Percentiles rank a stretch among this genome's conserved stretches.
Conservation (phyloP, 2,329 filamentous ascomycete species). For the Capronia epimyces region DNA sequence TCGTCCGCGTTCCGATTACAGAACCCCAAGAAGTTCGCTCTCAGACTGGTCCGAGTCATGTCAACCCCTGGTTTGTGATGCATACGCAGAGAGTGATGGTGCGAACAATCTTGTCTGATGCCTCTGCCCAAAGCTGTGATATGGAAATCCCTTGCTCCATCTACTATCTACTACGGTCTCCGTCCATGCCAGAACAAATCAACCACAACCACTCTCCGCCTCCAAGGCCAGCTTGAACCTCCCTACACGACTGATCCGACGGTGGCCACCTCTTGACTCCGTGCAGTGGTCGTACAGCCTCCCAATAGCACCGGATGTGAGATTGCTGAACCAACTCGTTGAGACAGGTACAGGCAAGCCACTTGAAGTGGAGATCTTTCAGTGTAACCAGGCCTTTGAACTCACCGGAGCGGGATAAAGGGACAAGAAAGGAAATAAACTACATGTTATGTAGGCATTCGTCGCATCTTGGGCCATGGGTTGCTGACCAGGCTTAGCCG, state of each 20-base stretch:
- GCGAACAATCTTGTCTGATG: background rate
- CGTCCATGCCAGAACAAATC: no score
- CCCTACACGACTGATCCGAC: no score
- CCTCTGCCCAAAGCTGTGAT: background rate
- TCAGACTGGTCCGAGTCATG: conserved; percentile 2
- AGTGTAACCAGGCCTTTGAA: background rate
- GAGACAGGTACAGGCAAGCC: background rate
- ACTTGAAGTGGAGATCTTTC: background rate
- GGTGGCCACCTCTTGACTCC: no score
- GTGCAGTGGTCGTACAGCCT: background rate
- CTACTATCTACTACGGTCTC: no score
- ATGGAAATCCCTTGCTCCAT: no score
- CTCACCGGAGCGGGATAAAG: background rate
- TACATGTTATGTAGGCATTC: no score
- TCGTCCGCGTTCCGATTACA: background rate
- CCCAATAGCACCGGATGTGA: background rate
- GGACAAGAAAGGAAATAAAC: no score
- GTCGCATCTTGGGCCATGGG: no score
- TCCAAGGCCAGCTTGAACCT: no score
- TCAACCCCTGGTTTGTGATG: background rate
- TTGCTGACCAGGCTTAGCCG: no score
- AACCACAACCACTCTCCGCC: no score
- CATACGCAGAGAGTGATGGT: background rate
- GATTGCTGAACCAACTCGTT: background rate
- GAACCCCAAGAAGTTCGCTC: background rate